phyloP scores from a whole-genome alignment of 108 stramenopile genomes.

The Bacterosira constricta region DNA sequence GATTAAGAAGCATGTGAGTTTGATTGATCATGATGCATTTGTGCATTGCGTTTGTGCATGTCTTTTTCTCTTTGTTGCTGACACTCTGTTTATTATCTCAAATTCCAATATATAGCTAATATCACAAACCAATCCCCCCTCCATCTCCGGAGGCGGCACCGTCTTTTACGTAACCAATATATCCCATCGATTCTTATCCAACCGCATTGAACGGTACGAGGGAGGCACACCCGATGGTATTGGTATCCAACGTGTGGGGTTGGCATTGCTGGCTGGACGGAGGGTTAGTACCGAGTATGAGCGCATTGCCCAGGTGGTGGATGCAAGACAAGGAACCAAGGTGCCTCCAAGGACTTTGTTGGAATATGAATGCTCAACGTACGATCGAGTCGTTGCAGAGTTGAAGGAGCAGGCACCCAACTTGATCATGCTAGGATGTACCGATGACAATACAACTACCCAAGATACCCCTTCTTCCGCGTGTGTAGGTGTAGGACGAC shows the following conservation, averaged over 20 bases:
- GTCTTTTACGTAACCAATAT: conserved; percentile 95
- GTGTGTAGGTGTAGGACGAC: conserved; percentile 33
- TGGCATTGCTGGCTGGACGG: conserved; percentile 81
- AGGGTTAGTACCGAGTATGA: conserved; percentile 55
- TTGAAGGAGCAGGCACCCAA: conserved; percentile 72
- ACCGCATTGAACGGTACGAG: conserved; percentile 96
- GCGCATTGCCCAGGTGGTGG: conserved; percentile 23
- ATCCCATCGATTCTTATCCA: conserved; percentile 92
- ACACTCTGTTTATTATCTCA: too few relatives aligned
- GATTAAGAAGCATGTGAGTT: conserved; percentile 69
- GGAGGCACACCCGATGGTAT: conserved; percentile 97
- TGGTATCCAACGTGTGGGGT: conserved; percentile 88
- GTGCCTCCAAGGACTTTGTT: conserved; percentile 39
- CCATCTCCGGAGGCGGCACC: conserved; percentile 91
- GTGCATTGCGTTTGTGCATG: too few relatives aligned
- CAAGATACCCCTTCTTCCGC: neutral
- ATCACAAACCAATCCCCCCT: conserved; percentile 72
- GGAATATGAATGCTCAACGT: conserved; percentile 69
- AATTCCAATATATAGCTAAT: conserved; percentile 62
- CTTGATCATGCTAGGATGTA: conserved; percentile 74
- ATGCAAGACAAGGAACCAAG: neutral
- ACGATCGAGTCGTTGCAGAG: conserved; percentile 50
- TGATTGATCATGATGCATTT: too few relatives aligned
- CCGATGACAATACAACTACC: neutral
- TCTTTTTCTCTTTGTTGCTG: too few relatives aligned